Evolutionary conservation across 257 asterid species (phyloP), one percentile per base, ranked within the genome.

Genomic region (Sherardia arvensis): DNA sequence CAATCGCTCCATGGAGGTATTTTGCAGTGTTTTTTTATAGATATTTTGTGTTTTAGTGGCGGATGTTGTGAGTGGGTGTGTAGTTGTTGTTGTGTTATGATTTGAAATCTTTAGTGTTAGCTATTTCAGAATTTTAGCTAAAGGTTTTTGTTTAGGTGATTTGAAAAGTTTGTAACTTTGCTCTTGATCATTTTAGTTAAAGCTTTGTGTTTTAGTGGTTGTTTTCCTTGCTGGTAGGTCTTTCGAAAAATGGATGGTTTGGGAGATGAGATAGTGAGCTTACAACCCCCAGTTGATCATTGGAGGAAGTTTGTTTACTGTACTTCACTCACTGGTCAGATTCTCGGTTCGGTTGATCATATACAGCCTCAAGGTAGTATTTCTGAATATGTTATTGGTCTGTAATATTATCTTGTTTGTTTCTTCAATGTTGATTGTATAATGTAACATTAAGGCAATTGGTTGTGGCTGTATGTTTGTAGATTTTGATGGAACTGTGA

Each of bases 291-390:
- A 0, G 95, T 92, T 70, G 93, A 89, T 77, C 81, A 75, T 48
- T 92, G 99, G 99, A 87, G 95, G 87, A 92, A 85, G 85, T 92
- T 92, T 64, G 66, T 92, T 23, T 92, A 92, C 69, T 89, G 99
- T 70, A 89, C 90, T 63, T 87, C 96, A 27, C 84, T 89, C 66
- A 89, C 88, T 30, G 99, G 96, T 67, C 85, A 77, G 38, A 70
- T 85, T 77, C 88, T 92, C 28, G 97, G 97, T 32, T 79, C 87
- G 29, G 97, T 92, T 68, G 94, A 92, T 66, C 99, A 92, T 73
- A 82, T 92, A 91, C 87, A 72, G 64, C 85, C 99, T 77, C 81
- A 89, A 87, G 99, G 99, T 89, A 59, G 70, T 61, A 66, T 66
- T 22, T 69, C 26, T 68, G 22, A 68, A 49, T 3, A 18, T n/a